These are phyloP conservation scores for Plasmodiophora brassicae DNA, from an alignment of 208 protist genomes.

Conservation along the genomic window DNA sequence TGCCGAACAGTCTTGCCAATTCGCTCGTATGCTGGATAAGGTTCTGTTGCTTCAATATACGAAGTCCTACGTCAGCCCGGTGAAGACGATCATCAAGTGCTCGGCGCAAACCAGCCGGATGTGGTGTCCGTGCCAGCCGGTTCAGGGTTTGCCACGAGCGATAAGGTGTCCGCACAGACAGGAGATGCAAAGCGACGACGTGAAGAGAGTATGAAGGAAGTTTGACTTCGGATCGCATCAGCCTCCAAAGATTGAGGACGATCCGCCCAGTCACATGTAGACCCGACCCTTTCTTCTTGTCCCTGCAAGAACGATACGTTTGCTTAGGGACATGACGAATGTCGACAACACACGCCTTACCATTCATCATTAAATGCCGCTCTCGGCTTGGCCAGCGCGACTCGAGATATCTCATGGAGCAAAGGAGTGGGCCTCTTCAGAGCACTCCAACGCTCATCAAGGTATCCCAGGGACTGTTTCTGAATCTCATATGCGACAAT, in stretches of 20 bases:
- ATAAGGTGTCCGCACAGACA: background rate
- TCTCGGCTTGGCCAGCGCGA: background rate
- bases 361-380: too few species aligned
- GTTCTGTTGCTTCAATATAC: background rate
- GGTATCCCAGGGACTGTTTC: background rate
- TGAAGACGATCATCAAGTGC: background rate
- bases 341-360: too few species aligned
- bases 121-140: too few species aligned
- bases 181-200: background rate
- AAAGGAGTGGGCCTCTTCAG: background rate
- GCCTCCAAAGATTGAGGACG: conserved; percentile 13
- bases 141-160: background rate
- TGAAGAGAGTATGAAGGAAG: background rate
- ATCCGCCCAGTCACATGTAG: background rate
- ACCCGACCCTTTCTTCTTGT: background rate
- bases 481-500: conserved; percentile 7
- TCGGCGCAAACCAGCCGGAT: background rate
- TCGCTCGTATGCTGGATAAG: conserved; percentile 20
- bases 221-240: background rate
- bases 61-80: background rate
- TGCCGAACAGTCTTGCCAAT: conserved; percentile 41
- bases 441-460: background rate
- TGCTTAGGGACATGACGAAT: too few species aligned
- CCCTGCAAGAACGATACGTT: background rate
- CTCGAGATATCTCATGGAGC: background rate